These are phyloP conservation scores for Elsinoe perseae DNA, from an alignment of 2,329 filamentous ascomycete species.

Conservation along the genomic window DNA sequence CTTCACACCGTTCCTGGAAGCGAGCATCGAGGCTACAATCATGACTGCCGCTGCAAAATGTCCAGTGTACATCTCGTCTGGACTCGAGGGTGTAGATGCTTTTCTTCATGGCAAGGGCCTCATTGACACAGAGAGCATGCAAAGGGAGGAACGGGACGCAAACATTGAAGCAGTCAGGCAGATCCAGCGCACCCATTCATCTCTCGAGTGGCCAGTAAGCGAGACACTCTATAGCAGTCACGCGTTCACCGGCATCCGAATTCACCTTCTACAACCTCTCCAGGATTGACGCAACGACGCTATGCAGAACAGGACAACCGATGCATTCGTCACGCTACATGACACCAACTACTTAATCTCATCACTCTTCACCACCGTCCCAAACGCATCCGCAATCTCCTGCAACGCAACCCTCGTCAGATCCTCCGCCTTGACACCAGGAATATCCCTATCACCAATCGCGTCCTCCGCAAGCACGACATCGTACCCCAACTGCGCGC, in stretches of 20 bases:
- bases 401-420: conserved; percentile 47
- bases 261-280: background rate
- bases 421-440: conserved; percentile 50
- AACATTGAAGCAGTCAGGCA: conserved; percentile 1
- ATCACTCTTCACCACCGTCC: conserved; percentile 48
- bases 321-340: background rate
- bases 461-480: conserved; percentile 54
- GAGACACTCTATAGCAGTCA: background rate
- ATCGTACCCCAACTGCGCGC: conserved; percentile 54
- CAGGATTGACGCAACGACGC: background rate
- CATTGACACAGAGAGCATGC: background rate
- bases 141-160: background rate
- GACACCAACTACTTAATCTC: conserved; percentile 37
- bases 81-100: conserved; percentile 10
- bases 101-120: background rate
- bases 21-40: conserved; percentile 13
- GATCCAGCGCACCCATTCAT: conserved; percentile 8
- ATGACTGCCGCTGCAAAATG: conserved; percentile 5
- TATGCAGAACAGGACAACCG: no score
- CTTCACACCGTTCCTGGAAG: conserved; percentile 17
- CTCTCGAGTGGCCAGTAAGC: conserved; percentile 10
- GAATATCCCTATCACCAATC: conserved; percentile 60
- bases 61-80: conserved; percentile 16
- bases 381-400: conserved; percentile 58
- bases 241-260: background rate